These are phyloP conservation scores for Paramyrothecium sp. DNA, from an alignment of 2,329 filamentous ascomycete genomes.

Conservation along the genomic window DNA sequence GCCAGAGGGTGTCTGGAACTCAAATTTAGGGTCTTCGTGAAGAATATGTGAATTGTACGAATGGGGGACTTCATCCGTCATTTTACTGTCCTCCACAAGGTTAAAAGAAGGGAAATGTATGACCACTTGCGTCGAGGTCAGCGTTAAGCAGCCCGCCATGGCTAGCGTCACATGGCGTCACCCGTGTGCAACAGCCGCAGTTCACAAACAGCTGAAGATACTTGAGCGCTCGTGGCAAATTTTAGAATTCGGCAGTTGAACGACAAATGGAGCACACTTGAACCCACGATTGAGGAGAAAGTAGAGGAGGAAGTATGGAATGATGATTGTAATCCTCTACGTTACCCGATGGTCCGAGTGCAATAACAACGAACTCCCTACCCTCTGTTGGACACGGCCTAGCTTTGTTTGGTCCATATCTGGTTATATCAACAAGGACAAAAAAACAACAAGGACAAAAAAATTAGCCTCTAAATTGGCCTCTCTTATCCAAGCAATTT, in stretches of 20 bases:
- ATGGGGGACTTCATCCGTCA: neutral
- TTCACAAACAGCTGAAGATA: neutral
- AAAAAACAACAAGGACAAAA: neutral
- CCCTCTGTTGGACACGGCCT: neutral
- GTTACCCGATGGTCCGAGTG: neutral
- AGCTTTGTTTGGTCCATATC: neutral
- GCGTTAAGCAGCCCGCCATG: neutral
- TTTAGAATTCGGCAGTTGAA: neutral
- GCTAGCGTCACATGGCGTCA: neutral
- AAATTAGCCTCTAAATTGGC: neutral
- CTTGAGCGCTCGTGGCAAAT: neutral
- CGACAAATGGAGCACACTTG: neutral
- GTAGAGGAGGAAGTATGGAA: neutral
- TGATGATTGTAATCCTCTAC: neutral
- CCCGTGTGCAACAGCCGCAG: neutral
- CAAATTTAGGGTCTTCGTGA: neutral
- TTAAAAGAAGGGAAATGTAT: neutral
- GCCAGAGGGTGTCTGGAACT: neutral
- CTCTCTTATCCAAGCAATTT: neutral
- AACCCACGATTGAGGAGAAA: neutral
- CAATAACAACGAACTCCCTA: neutral
- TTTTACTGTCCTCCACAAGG: neutral
- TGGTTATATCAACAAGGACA: neutral
- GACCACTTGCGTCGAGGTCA: neutral
- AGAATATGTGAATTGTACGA: neutral